phyloP scores from a whole-genome alignment of 805 yeast species.

The Wickerhamomyces alni region DNA sequence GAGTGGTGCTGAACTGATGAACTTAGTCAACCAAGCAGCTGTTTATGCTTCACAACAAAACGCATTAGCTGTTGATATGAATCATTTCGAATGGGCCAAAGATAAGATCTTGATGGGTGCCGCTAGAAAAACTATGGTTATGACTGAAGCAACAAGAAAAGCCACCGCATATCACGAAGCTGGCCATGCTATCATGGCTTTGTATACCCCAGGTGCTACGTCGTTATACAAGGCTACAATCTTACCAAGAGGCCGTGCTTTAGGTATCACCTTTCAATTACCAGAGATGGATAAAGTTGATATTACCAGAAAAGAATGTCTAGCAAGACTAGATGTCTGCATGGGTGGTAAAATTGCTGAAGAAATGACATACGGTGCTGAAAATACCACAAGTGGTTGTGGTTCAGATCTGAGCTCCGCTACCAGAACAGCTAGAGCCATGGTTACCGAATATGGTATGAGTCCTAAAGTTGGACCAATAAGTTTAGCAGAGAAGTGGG shows the following conservation, averaged over 20 bases:
- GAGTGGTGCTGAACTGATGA: conserved; percentile 96
- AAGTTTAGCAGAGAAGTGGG: conserved; percentile 85
- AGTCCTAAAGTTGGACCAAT: conserved; percentile 91
- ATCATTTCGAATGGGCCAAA: conserved; percentile 97
- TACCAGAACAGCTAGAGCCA: conserved; percentile 88
- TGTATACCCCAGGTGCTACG: conserved; percentile 91
- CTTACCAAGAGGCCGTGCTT: conserved; percentile 92
- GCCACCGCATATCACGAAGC: conserved; percentile 99
- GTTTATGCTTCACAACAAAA: conserved; percentile 91
- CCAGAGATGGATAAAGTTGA: conserved; percentile 99
- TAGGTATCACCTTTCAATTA: conserved; percentile 94
- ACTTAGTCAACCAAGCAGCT: conserved; percentile 96
- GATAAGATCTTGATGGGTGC: conserved; percentile 98
- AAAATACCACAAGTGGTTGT: conserved; percentile 93
- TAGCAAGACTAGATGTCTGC: conserved; percentile 90
- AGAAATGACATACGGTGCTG: conserved; percentile 85
- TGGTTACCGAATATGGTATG: conserved; percentile 98
- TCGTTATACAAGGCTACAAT: conserved; percentile 96
- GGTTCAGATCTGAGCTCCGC: conserved; percentile 88
- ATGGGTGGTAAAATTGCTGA: conserved; percentile 99
- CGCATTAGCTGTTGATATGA: conserved; percentile 86
- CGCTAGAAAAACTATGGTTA: conserved; percentile 94
- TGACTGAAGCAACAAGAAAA: conserved; percentile 89
- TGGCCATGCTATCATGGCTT: conserved; percentile 97
- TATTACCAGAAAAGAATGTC: conserved; percentile 81